These are phyloP conservation scores for Dipodascopsis tothii DNA, from an alignment of 805 yeast species.

Conservation along the genomic window DNA sequence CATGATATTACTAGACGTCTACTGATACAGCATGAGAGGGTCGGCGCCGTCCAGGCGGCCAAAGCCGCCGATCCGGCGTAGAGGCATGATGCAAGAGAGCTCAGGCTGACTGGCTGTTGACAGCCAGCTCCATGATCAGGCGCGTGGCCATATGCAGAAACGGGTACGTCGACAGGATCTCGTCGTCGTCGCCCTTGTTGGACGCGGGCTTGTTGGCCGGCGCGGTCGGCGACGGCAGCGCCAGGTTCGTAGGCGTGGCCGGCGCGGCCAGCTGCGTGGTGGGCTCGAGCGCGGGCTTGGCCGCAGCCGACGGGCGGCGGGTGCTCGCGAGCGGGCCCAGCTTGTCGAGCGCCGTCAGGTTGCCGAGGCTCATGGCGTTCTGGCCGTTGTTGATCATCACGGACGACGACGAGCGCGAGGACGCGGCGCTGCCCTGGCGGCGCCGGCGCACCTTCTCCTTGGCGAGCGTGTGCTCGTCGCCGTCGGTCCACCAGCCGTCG, in stretches of 20 bases:
- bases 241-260: background rate
- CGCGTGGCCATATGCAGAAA: slow-evolving; percentile 87
- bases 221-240: background rate
- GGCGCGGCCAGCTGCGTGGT: background rate
- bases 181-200: slow-evolving; percentile 58
- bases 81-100: no score
- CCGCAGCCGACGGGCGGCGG: background rate
- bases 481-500: slow-evolving; percentile 82
- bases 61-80: no score
- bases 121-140: slow-evolving; percentile 93
- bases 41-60: no score
- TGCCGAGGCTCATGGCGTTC: slow-evolving; percentile 14
- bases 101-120: slow-evolving; percentile 64
- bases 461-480: slow-evolving; percentile 21
- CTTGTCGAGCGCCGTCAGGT: slow-evolving; percentile 7
- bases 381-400: slow-evolving; percentile 16
- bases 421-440: slow-evolving; percentile 11
- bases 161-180: slow-evolving; percentile 92
- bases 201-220: slow-evolving; percentile 1
- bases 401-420: slow-evolving; percentile 7
- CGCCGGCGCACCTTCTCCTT: slow-evolving; percentile 18
- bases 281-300: no score
- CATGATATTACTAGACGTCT: no score
- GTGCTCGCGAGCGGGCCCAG: background rate
- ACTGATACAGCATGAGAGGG: no score